Evolutionary conservation across 1,284 basidiomycete genomes (phyloP).

Genomic region (Wallemia hederae): DNA sequence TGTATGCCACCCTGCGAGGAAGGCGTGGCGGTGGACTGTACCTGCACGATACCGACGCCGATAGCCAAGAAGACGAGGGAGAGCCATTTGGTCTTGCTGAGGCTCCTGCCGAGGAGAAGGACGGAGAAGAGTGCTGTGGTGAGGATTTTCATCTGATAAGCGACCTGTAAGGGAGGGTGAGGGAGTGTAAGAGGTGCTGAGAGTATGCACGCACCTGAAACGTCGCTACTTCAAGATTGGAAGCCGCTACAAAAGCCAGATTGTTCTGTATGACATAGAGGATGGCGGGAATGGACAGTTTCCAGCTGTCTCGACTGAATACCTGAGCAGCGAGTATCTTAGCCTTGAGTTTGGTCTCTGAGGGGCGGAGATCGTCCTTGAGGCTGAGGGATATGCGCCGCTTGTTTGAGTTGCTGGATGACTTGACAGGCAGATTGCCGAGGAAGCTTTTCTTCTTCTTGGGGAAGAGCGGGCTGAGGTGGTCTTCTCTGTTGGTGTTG

Average conservation of each 20-base stretch:
- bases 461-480: background rate
- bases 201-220: conserved; percentile 31
- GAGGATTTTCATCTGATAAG: conserved; percentile 91
- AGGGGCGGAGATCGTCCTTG: background rate
- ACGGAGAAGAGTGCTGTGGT: conserved; percentile 89
- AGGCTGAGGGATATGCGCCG: background rate
- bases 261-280: conserved; percentile 93
- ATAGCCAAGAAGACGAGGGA: conserved; percentile 57
- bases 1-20: conserved; percentile 9
- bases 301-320: conserved; percentile 74
- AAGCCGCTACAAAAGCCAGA: conserved; percentile 74
- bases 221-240: conserved; percentile 73
- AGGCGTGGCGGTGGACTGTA: conserved; percentile 23
- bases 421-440: background rate
- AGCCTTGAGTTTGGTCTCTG: background rate
- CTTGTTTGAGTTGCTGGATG: background rate
- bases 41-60: conserved; percentile 76
- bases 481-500: conserved; percentile 2
- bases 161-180: conserved; percentile 19
- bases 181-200: conserved; percentile 1
- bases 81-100: conserved; percentile 49
- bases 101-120: conserved; percentile 47
- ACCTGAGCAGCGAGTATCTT: conserved; percentile 16
- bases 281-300: conserved; percentile 78
- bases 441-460: conserved; percentile 1